Percentiles rank a stretch among this genome's conserved stretches.
These are phyloP conservation scores for Centella asiatica DNA, from an alignment of 129 eudicot species.

Conservation along the genomic window DNA sequence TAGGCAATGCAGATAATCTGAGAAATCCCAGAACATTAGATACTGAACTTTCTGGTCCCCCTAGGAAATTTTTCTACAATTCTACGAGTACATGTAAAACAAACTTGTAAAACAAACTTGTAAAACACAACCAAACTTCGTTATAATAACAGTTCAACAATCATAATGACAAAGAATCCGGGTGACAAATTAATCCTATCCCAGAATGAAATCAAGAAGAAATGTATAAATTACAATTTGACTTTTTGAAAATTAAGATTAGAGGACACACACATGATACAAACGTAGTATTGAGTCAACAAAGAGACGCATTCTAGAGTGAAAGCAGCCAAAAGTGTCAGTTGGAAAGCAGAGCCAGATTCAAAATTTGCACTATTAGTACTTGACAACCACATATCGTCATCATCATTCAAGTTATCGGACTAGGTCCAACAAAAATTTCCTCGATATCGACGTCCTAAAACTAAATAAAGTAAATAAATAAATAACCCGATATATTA, in stretches of 20 bases:
- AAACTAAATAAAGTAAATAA: background rate
- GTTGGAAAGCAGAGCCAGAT: background rate
- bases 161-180: background rate
- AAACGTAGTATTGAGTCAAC: background rate
- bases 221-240: background rate
- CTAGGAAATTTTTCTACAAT: no score
- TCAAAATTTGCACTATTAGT: no score
- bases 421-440: background rate
- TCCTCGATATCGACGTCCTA: slow-evolving; percentile 5
- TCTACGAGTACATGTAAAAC: no score
- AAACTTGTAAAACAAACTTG: no score
- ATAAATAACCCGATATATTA: background rate
- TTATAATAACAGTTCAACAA: background rate
- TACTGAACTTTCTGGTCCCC: no score
- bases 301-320: background rate
- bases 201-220: background rate
- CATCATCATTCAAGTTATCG: background rate
- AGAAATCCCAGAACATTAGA: no score
- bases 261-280: background rate
- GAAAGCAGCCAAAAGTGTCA: background rate
- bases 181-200: background rate
- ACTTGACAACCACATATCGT: background rate
- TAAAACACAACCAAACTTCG: background rate
- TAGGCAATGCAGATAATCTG: slow-evolving; percentile 11
- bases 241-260: background rate